phyloP scores from a whole-genome alignment of 2,329 filamentous ascomycete species.

The Sporothrix phasma region DNA sequence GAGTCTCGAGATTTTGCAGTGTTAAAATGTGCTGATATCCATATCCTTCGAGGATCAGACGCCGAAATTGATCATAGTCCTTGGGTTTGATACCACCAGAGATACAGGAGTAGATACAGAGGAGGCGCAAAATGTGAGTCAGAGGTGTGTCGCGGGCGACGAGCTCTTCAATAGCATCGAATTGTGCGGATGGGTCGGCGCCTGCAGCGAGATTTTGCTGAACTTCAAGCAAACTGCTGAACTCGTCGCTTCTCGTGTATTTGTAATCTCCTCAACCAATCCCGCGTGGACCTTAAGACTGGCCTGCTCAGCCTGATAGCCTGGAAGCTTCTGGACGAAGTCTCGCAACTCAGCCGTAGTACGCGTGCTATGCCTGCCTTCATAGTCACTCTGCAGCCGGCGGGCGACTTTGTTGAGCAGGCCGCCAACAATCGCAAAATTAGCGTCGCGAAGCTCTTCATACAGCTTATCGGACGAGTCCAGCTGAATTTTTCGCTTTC shows the following conservation, averaged over 20 bases:
- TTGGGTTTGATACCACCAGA: constrained; percentile 79
- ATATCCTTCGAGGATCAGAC: constrained; percentile 81
- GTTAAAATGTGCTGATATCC: constrained; percentile 92
- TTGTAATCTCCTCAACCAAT: constrained; percentile 94
- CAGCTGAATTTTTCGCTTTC: constrained; percentile 79
- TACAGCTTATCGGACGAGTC: constrained; percentile 87
- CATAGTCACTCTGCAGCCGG: constrained; percentile 75
- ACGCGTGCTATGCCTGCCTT: constrained; percentile 75
- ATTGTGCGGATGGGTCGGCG: constrained; percentile 77
- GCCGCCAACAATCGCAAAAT: constrained; percentile 88
- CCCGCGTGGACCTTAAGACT: constrained; percentile 87
- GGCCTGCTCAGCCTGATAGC: constrained; percentile 86
- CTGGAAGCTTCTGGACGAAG: constrained; percentile 87
- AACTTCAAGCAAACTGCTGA: constrained; percentile 79
- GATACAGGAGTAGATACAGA: constrained; percentile 87
- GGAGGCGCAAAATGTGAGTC: constrained; percentile 67
- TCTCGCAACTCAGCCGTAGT: constrained; percentile 85
- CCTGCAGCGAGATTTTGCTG: constrained; percentile 93
- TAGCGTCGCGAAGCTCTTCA: constrained; percentile 76
- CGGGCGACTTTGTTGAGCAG: constrained; percentile 85
- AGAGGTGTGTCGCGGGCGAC: constrained; percentile 78
- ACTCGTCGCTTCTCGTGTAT: constrained; percentile 78
- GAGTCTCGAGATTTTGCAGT: constrained; percentile 75
- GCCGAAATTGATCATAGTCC: constrained; percentile 83
- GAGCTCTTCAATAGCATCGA: constrained; percentile 88